phyloP scores from a whole-genome alignment of 306 rosid genomes.

The Malus fusca region DNA sequence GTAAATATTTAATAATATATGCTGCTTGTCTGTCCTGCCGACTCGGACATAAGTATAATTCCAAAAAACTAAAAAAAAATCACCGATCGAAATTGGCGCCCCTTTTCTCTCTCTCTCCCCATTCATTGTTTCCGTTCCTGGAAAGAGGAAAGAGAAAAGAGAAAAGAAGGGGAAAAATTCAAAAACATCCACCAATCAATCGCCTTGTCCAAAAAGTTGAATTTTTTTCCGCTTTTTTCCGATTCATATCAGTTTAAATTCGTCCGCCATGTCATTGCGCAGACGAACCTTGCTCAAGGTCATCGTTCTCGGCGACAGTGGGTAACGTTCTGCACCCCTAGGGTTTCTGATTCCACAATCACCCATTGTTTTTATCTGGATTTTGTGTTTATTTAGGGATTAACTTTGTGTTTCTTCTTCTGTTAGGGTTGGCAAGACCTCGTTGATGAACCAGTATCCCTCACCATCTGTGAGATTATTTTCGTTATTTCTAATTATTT shows the following conservation, averaged over 20 bases:
- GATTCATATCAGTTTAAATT: neutral
- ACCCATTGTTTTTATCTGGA: neutral
- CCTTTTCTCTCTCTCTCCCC: conserved; percentile 9
- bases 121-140: neutral
- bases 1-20: neutral
- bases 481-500: no score
- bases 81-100: conserved; percentile 43
- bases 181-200: neutral
- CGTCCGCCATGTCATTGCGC: conserved; percentile 66
- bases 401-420: neutral
- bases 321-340: conserved; percentile 36
- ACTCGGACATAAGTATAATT: neutral
- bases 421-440: conserved; percentile 90
- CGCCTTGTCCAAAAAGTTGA: neutral
- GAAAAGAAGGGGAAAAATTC: neutral
- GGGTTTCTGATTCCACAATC: conserved; percentile 14
- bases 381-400: neutral
- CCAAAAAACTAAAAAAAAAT: neutral
- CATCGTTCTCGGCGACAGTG: conserved; percentile 96
- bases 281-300: conserved; percentile 95
- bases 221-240: neutral
- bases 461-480: conserved; percentile 8
- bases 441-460: conserved; percentile 99
- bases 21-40: neutral
- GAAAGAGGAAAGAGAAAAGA: neutral